Conservation (phyloP, 306 rosid genomes). For the Fragaria vesca region DNA sequence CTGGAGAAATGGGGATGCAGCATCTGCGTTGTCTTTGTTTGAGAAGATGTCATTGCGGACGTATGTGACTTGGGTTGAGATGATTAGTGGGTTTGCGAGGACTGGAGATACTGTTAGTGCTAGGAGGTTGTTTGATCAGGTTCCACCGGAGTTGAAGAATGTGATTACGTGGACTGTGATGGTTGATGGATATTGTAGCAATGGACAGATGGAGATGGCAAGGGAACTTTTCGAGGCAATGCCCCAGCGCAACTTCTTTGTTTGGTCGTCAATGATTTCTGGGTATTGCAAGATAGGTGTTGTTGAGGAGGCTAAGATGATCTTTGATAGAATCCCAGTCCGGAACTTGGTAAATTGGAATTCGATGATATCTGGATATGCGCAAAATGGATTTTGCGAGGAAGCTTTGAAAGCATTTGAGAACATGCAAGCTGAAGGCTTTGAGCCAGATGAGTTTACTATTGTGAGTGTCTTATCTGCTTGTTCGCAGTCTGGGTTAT, state of each 20-base stretch:
- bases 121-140: constrained; percentile 49
- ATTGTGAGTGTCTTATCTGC: constrained; percentile 62
- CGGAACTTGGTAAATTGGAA: constrained; percentile 73
- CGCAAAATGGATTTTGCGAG: constrained; percentile 53
- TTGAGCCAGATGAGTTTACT: constrained; percentile 53
- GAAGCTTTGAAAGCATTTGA: constrained; percentile 53
- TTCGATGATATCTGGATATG: constrained; percentile 72
- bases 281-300: constrained; percentile 67
- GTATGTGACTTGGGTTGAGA: constrained; percentile 61
- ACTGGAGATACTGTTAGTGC: constrained; percentile 46
- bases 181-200: constrained; percentile 65
- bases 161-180: constrained; percentile 72
- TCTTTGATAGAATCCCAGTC: constrained; percentile 39
- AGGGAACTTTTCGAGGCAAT: constrained; percentile 58
- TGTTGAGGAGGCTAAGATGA: constrained; percentile 42
- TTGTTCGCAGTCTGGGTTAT: constrained; percentile 59
- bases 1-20: constrained; percentile 43
- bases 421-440: constrained; percentile 49
- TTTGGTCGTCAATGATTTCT: constrained; percentile 67
- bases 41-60: constrained; percentile 46
- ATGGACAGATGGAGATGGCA: constrained; percentile 66
- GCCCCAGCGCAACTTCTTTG: constrained; percentile 57
- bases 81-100: constrained; percentile 66
- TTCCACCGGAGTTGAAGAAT: constrained; percentile 49
- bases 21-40: constrained; percentile 44